Percentiles rank a stretch among this genome's conserved stretches.
phyloP scores from a whole-genome alignment of 371 early-diverging fungal species.

The Mucor mucedo region DNA sequence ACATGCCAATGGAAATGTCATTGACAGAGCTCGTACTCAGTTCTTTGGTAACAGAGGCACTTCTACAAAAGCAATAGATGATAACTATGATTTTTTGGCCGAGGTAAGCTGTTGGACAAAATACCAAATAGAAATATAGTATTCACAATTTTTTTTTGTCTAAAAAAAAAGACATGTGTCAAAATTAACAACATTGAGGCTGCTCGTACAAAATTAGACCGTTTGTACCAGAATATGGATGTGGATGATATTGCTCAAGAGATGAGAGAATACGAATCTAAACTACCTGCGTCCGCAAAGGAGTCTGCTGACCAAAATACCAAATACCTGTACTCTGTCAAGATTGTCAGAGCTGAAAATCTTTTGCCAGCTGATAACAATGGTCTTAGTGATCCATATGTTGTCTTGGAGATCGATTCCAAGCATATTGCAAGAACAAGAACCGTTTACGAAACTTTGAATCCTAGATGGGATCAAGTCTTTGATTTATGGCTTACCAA shows the following conservation, averaged over 20 bases:
- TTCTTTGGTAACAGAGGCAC: slow-evolving; percentile 35
- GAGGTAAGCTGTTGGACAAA: slow-evolving; percentile 40
- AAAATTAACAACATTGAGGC: slow-evolving; percentile 73
- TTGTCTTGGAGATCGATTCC: slow-evolving; percentile 67
- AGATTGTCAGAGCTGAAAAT: slow-evolving; percentile 64
- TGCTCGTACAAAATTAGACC: slow-evolving; percentile 63
- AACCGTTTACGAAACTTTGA: slow-evolving; percentile 73
- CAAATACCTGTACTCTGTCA: slow-evolving; percentile 60
- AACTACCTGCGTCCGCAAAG: slow-evolving; percentile 11
- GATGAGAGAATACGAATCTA: slow-evolving; percentile 48
- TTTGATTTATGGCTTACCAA: slow-evolving; percentile 75
- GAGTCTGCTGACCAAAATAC: slow-evolving; percentile 25
- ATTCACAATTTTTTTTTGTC: neutral
- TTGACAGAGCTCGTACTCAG: slow-evolving; percentile 48
- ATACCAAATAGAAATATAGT: neutral
- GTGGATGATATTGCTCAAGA: slow-evolving; percentile 62
- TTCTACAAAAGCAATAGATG: slow-evolving; percentile 33
- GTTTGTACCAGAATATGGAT: slow-evolving; percentile 69
- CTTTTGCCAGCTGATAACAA: slow-evolving; percentile 60
- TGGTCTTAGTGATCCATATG: slow-evolving; percentile 74
- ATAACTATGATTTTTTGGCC: slow-evolving; percentile 59
- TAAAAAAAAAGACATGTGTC: slow-evolving; percentile 54
- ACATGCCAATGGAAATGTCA: slow-evolving; percentile 30
- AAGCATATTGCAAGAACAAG: slow-evolving; percentile 64
- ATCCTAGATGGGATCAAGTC: slow-evolving; percentile 93